Percentiles rank a stretch among this genome's conserved stretches.
These are phyloP conservation scores for Thielaviopsis populi DNA, from an alignment of 2,329 filamentous ascomycete species.

Conservation along the genomic window DNA sequence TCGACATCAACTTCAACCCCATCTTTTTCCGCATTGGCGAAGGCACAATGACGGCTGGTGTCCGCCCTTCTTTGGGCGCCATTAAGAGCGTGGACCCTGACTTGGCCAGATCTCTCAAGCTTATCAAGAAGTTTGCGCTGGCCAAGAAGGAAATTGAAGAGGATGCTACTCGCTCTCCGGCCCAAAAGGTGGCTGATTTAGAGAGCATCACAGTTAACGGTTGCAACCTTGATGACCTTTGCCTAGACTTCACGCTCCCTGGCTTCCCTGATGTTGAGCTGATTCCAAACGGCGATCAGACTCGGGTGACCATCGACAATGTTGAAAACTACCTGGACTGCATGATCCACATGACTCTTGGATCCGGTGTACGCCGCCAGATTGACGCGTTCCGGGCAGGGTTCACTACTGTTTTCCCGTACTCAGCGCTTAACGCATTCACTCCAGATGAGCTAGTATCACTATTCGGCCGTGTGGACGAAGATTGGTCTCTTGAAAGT, in stretches of 20 bases:
- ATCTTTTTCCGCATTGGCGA: constrained; percentile 94
- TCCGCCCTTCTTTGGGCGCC: constrained; percentile 73
- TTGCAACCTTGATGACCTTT: constrained; percentile 69
- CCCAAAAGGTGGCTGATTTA: constrained; percentile 56
- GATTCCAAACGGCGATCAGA: constrained; percentile 56
- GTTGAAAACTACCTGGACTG: constrained; percentile 78
- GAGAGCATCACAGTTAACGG: constrained; percentile 59
- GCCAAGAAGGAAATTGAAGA: constrained; percentile 73
- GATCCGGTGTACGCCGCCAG: constrained; percentile 74
- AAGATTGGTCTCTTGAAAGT: constrained; percentile 98
- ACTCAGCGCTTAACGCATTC: constrained; percentile 80
- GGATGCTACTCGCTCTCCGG: constrained; percentile 46
- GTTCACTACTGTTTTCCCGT: constrained; percentile 94
- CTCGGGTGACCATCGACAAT: constrained; percentile 72
- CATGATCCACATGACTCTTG: constrained; percentile 82
- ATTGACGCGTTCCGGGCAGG: constrained; percentile 81
- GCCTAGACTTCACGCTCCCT: constrained; percentile 86
- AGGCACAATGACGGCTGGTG: constrained; percentile 38
- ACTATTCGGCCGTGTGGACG: constrained; percentile 80
- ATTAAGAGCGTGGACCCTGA: constrained; percentile 80
- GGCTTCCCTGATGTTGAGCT: constrained; percentile 82
- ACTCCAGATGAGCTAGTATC: constrained; percentile 91
- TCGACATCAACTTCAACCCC: constrained; percentile 92
- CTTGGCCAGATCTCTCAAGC: constrained; percentile 68
- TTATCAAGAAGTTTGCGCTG: constrained; percentile 72